phyloP scores from a whole-genome alignment of 306 rosid genomes.

The Cotoneaster glaucophyllus region DNA sequence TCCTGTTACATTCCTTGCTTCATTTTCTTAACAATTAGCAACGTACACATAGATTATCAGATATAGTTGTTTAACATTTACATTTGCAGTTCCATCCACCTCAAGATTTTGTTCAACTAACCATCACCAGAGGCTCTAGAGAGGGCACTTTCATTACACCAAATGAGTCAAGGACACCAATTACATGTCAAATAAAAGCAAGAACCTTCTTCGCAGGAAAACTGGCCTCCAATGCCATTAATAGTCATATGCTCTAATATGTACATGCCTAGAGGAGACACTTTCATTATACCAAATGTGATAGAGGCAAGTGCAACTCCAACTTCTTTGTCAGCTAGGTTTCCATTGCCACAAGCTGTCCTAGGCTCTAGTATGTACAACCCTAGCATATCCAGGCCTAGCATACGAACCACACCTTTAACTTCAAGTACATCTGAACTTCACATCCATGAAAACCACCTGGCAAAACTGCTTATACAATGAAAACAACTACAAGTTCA shows the following conservation, averaged over 20 bases:
- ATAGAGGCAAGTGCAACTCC: too few relatives aligned
- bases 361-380: too few relatives aligned
- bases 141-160: neutral
- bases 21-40: too few relatives aligned
- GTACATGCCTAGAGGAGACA: neutral
- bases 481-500: too few relatives aligned
- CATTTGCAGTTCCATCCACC: neutral
- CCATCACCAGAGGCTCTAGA: neutral
- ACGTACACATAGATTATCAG: neutral
- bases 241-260: too few relatives aligned
- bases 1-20: neutral
- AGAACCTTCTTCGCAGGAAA: neutral
- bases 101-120: neutral
- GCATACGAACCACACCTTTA: too few relatives aligned
- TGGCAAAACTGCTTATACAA: too few relatives aligned
- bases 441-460: too few relatives aligned
- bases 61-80: neutral
- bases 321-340: too few relatives aligned
- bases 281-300: neutral
- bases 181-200: neutral
- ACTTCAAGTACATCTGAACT: too few relatives aligned
- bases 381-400: too few relatives aligned
- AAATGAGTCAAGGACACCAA: neutral
- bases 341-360: too few relatives aligned
- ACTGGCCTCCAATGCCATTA: neutral